Evolutionary conservation across 768 basidiomycete species (phyloP).

Genomic region (Trichaptum fuscoviolaceum): DNA sequence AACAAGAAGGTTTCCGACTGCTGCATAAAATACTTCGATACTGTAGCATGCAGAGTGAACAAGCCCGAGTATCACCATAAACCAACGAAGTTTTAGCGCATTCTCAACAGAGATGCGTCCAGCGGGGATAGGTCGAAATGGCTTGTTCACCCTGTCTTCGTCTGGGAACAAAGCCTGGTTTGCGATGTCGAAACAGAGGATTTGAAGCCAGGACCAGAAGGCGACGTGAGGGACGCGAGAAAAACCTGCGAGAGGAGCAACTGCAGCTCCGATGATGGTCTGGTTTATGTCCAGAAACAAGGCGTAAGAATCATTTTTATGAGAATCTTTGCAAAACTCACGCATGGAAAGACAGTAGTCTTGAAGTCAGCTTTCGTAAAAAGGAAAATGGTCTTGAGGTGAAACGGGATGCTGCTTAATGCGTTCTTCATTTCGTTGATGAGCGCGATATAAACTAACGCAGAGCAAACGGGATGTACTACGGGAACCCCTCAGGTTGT

Average conservation of each 20-base stretch:
- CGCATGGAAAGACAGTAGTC: conserved; percentile 30
- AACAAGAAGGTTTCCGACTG: conserved; percentile 28
- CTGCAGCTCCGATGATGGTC: conserved; percentile 16
- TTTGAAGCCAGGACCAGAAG: conserved; percentile 40
- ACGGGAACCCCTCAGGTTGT: too few relatives aligned
- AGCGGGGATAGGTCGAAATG: conserved; percentile 21
- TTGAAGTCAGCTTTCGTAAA: conserved; percentile 32
- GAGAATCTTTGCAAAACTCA: too few relatives aligned
- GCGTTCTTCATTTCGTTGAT: background rate
- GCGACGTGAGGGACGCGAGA: conserved; percentile 11
- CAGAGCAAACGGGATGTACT: too few relatives aligned
- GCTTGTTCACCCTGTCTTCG: conserved; percentile 23
- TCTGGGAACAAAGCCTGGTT: conserved; percentile 21
- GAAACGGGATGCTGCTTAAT: background rate
- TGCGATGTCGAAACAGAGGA: conserved; percentile 30
- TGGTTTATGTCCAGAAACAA: background rate
- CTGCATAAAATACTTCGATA: conserved; percentile 25
- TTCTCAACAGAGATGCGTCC: conserved; percentile 16
- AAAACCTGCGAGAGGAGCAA: conserved; percentile 8
- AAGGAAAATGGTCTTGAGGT: conserved; percentile 21
- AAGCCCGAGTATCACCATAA: conserved; percentile 26
- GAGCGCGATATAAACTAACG: too few relatives aligned
- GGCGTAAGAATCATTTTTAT: background rate
- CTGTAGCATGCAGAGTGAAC: conserved; percentile 29
- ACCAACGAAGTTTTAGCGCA: conserved; percentile 21